A percentile compares a stretch with the other conserved stretches of the same genome.
Evolutionary conservation across 106 monocot genomes (phyloP).

Genomic region (Cymbidium sinense): DNA sequence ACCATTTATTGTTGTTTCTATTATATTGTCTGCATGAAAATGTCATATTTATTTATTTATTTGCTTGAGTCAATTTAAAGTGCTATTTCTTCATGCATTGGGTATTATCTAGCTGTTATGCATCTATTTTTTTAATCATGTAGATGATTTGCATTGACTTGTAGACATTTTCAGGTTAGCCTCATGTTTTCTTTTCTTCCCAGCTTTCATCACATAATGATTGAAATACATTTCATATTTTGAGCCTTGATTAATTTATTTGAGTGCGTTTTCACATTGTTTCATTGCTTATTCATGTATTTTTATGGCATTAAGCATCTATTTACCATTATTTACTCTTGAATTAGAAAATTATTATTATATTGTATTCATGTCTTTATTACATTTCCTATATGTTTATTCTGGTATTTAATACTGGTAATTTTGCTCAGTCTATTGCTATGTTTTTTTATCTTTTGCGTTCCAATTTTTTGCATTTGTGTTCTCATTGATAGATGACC

Average conservation of each 20-base stretch:
- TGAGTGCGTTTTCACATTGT: neutral
- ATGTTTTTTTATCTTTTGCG: neutral
- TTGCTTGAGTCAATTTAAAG: no score
- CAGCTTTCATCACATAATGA: neutral
- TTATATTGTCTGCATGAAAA: neutral
- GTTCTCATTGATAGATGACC: neutral
- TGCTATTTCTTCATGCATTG: no score
- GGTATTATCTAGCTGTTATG: no score
- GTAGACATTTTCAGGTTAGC: neutral
- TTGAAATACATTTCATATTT: neutral
- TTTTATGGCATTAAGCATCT: neutral
- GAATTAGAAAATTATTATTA: neutral
- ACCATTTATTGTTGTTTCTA: neutral
- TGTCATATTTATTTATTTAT: neutral
- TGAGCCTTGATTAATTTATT: neutral
- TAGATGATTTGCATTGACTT: neutral
- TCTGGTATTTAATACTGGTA: neutral
- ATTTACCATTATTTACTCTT: neutral
- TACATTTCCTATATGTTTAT: neutral
- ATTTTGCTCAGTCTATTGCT: neutral
- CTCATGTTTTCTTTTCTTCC: neutral
- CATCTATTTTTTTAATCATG: no score
- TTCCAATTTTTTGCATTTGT: neutral
- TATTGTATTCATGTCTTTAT: neutral
- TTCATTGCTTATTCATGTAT: neutral